Base-by-base conservation (phyloP, 208 protist species). In the Trypanosomatidae sp. region DNA sequence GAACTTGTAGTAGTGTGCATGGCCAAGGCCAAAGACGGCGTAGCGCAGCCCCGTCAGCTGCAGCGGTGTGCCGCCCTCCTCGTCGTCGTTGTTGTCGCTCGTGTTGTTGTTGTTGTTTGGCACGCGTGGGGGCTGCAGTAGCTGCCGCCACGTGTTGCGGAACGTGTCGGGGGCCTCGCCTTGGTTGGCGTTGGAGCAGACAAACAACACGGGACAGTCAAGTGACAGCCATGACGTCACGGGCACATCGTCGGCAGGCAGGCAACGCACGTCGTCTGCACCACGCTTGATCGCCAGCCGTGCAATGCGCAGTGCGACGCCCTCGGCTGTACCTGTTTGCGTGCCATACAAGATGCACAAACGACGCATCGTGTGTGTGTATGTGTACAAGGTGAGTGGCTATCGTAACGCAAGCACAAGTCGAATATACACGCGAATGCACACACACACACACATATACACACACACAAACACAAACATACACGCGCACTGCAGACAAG, bases 1-100 rank as follows among this genome's bases (percentile, higher is more conserved):
- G 48, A 90, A 96, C 50, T 90, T 88, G 8, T 44, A 45, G 52
- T 96, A 96, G 6, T 78, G 47, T 1, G 74, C 87, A 60, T 96
- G 88, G 7, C 91, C 91, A 3, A 93, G 49, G 7, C 88, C 91
- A 59, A 95, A 95, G 8, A 96, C 78, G 39, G 88, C 78, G 58
- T 84, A 95, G 11, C 37, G 48, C 28, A 95, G 39, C 5, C 68
- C 61, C 10, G 59, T 39, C 53, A 94, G 62, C 33, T 47, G 59
- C 2, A 56, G 56, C 6, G 66, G 43, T 8, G 48, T 26, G 15
- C 35, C 45, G 3, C 41, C 28, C 28, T 50, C 33, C 8, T n/a
- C n/a, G n/a, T n/a, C n/a, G n/a, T n/a, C n/a, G n/a, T n/a, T n/a
- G n/a, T n/a, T n/a, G n/a, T n/a, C n/a, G n/a, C n/a, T n/a, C n/a